A percentile compares a stretch with the other conserved stretches of the same genome.
These are phyloP conservation scores for Vitis cinerea DNA, from an alignment of 164 flowering plant species.

Conservation along the genomic window DNA sequence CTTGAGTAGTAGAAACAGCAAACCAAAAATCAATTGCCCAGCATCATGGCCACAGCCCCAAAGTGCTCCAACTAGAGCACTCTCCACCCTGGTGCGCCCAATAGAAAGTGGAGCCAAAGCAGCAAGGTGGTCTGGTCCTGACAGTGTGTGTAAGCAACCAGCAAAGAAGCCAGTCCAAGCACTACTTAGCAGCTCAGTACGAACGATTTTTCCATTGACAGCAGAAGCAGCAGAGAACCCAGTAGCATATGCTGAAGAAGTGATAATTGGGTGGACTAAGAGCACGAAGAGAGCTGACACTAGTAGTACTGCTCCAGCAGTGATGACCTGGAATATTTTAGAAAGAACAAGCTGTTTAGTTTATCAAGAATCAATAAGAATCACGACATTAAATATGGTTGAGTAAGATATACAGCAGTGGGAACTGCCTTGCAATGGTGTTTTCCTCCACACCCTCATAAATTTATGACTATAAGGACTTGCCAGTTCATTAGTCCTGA, in stretches of 20 bases:
- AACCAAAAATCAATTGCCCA: conserved; percentile 90
- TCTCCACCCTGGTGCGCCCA: conserved; percentile 81
- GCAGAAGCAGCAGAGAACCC: conserved; percentile 56
- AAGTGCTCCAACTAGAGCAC: conserved; percentile 95
- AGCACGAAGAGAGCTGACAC: conserved; percentile 58
- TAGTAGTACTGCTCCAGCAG: conserved; percentile 43
- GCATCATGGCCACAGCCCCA: conserved; percentile 99
- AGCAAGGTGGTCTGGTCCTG: conserved; percentile 99
- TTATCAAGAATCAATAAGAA: too few species aligned
- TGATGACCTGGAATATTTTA: conserved; percentile 43
- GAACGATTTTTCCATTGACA: conserved; percentile 47
- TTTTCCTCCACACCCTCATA: too few species aligned
- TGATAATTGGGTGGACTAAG: conserved; percentile 46
- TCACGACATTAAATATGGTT: background rate
- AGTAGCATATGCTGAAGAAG: conserved; percentile 77
- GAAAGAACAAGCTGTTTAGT: background rate
- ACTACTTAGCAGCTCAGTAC: conserved; percentile 70
- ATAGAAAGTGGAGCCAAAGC: conserved; percentile 98
- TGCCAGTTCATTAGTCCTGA: too few species aligned
- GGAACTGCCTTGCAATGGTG: too few species aligned
- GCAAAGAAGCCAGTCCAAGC: conserved; percentile 99
- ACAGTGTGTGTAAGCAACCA: conserved; percentile 96
- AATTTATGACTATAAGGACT: too few species aligned
- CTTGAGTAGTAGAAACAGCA: conserved; percentile 76
- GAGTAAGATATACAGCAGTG: too few species aligned